Conservation (phyloP, 176 grass and related monocot genomes). For the Aegilops tauschii region DNA sequence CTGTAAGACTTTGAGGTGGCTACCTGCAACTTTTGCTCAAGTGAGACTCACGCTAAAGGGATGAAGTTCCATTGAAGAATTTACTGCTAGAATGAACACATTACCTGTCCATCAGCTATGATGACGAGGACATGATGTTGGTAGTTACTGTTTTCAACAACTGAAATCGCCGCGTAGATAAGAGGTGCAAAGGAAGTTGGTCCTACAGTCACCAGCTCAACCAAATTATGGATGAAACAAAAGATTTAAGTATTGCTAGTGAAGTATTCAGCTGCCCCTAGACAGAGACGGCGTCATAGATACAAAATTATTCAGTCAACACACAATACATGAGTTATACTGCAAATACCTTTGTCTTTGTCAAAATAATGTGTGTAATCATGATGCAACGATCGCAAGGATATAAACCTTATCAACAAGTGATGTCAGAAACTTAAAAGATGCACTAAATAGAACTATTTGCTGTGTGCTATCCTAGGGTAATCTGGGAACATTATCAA, state of each 20-base stretch:
- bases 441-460: not conserved
- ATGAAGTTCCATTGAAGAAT: not conserved
- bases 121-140: slow-evolving; percentile 98
- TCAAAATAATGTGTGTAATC: slow-evolving; percentile 5
- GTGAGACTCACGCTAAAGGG: slow-evolving; percentile 23
- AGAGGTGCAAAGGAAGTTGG: slow-evolving; percentile 94
- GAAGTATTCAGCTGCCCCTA: not conserved
- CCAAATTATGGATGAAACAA: not conserved
- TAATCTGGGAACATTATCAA: not conserved
- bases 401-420: not conserved
- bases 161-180: slow-evolving; percentile 66
- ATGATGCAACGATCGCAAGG: not conserved
- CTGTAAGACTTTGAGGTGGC: slow-evolving; percentile 12
- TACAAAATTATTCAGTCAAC: not conserved
- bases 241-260: not conserved
- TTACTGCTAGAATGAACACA: slow-evolving; percentile 16
- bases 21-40: slow-evolving; percentile 55
- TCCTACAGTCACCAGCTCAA: slow-evolving; percentile 50
- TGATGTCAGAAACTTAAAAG: not conserved
- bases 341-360: not conserved
- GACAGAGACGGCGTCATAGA: not conserved
- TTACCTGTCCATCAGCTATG: slow-evolving; percentile 95
- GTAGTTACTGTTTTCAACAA: slow-evolving; percentile 76
- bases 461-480: not conserved
- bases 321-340: slow-evolving; percentile 8